Evolutionary conservation across 306 rosid genomes (phyloP).

Genomic region (Carpinus viminea): DNA sequence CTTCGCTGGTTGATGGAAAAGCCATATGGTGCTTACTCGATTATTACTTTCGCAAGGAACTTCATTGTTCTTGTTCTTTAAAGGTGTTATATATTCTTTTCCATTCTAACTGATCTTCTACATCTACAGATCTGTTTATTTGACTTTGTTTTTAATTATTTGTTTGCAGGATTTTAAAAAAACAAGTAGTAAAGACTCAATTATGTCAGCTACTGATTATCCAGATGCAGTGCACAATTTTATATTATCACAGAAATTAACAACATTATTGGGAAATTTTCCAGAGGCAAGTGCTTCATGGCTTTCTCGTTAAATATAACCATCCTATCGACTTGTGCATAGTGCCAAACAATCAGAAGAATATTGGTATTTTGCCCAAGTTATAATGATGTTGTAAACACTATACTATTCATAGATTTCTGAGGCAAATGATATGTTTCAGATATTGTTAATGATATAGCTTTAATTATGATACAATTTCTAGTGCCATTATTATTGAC

Average conservation of each 20-base stretch:
- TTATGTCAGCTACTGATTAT: conserved; percentile 61
- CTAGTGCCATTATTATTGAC: not conserved
- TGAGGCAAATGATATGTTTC: not conserved
- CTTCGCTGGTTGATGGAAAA: conserved; percentile 87
- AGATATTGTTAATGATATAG: not conserved
- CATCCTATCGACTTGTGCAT: conserved; percentile 14
- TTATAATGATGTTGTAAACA: not conserved
- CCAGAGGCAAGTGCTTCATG: conserved; percentile 68
- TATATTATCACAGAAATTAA: conserved; percentile 77
- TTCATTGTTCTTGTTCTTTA: conserved; percentile 54
- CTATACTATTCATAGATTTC: not conserved
- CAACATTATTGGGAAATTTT: conserved; percentile 73
- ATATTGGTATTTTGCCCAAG: not conserved
- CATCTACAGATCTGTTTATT: conserved; percentile 11
- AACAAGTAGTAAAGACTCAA: conserved; percentile 55
- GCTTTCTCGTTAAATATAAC: not conserved
- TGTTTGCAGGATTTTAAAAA: conserved; percentile 51
- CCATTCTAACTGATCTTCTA: conserved; percentile 17
- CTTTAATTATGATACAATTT: not conserved
- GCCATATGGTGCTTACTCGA: conserved; percentile 98
- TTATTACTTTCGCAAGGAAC: conserved; percentile 79
- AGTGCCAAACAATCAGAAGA: conserved; percentile 1
- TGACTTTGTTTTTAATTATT: conserved; percentile 21
- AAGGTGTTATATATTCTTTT: conserved; percentile 52
- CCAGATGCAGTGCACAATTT: conserved; percentile 87